These are phyloP conservation scores for Echeveria elegans DNA, from an alignment of 164 flowering plant species.

Conservation along the genomic window DNA sequence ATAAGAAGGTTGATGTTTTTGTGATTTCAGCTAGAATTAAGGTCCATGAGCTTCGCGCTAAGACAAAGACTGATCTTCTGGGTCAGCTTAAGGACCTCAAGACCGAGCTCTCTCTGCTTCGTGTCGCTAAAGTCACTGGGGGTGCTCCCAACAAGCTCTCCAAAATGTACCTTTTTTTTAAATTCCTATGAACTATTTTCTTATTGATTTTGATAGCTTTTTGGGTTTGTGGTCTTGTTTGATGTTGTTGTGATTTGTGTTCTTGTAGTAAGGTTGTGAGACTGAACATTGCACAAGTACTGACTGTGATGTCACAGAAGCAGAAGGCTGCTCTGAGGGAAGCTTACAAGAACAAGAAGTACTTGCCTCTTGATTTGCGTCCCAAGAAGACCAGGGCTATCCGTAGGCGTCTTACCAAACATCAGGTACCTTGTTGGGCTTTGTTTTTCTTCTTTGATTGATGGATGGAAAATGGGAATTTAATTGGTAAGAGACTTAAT, in stretches of 20 bases:
- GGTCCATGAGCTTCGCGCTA: conserved; percentile 30
- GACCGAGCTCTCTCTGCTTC: conserved; percentile 45
- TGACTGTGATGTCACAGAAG: conserved; percentile 70
- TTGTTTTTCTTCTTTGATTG: too few species aligned
- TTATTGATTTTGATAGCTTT: too few species aligned
- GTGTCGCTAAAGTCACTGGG: conserved; percentile 64
- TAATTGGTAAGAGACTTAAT: too few species aligned
- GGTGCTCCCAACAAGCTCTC: conserved; percentile 76
- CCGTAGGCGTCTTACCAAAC: conserved; percentile 67
- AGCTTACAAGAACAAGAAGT: conserved; percentile 68
- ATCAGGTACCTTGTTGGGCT: conserved; percentile 47
- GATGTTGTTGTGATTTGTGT: neutral
- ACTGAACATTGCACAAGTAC: conserved; percentile 61
- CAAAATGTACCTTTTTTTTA: conserved; percentile 45
- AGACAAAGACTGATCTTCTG: conserved; percentile 29
- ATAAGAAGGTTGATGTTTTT: too few species aligned
- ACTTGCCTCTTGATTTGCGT: conserved; percentile 66
- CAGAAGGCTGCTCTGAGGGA: conserved; percentile 72
- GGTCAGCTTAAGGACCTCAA: conserved; percentile 41
- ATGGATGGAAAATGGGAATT: too few species aligned
- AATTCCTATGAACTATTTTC: too few species aligned
- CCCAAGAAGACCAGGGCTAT: conserved; percentile 87
- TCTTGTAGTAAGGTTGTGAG: conserved; percentile 69
- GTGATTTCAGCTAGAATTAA: conserved; percentile 30
- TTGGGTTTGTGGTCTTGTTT: too few species aligned